Evolutionary conservation across 2,329 filamentous ascomycete genomes (phyloP).

Genomic region (Fusarium scirpi): DNA sequence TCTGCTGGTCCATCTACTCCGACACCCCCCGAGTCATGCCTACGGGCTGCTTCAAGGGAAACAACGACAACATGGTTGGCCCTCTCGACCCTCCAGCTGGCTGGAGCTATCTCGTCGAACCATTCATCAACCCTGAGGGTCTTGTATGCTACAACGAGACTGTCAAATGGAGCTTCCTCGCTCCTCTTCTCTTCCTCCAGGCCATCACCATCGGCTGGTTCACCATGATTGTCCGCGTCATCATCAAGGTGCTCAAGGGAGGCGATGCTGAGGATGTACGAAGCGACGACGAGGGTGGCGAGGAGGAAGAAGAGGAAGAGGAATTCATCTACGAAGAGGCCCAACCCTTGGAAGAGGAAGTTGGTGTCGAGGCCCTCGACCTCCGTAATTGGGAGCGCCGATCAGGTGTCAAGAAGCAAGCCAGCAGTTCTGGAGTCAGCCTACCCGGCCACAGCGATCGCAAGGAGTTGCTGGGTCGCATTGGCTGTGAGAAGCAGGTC

Average conservation of each 20-base stretch:
- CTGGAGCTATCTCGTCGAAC: constrained; percentile 75
- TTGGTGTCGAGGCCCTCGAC: constrained; percentile 78
- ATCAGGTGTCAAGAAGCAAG: constrained; percentile 65
- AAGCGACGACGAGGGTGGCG: constrained; percentile 80
- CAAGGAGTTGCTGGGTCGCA: constrained; percentile 84
- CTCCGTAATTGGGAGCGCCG: constrained; percentile 73
- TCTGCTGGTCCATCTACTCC: constrained; percentile 76
- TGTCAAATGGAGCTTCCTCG: constrained; percentile 82
- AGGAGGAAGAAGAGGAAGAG: constrained; percentile 70
- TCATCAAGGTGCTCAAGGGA: constrained; percentile 81
- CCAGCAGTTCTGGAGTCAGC: constrained; percentile 70
- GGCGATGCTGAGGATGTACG: constrained; percentile 84
- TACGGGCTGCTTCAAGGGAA: constrained; percentile 77
- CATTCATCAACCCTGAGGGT: constrained; percentile 77
- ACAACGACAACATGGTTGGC: constrained; percentile 65
- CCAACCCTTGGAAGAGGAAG: constrained; percentile 76
- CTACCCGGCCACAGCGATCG: constrained; percentile 78
- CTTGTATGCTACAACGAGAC: constrained; percentile 82
- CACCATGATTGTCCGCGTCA: constrained; percentile 85
- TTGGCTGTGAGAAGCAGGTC: constrained; percentile 84
- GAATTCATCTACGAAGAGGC: constrained; percentile 67
- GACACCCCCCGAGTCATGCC: constrained; percentile 49
- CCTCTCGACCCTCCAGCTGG: constrained; percentile 64
- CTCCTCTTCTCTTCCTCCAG: constrained; percentile 82
- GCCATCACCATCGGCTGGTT: constrained; percentile 89